Percentiles rank a stretch among this genome's conserved stretches.
Conservation (phyloP, 306 rosid species). For the Rosa chinensis region DNA sequence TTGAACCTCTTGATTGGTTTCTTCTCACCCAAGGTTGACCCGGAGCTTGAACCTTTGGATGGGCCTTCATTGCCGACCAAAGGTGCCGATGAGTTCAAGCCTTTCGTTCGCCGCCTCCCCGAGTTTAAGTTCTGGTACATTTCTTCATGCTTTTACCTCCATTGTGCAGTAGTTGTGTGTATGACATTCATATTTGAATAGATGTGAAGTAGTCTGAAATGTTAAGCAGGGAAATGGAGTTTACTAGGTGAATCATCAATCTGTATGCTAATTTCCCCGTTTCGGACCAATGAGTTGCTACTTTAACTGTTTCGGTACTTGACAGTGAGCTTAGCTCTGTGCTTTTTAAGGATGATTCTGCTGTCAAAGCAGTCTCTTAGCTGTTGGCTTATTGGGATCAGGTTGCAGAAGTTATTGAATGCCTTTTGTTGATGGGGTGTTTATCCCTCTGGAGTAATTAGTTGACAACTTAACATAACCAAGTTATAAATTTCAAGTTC, state of each 20-base stretch:
- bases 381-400: neutral
- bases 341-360: neutral
- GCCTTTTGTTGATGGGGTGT: neutral
- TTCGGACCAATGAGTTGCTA: neutral
- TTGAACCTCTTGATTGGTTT: slow-evolving; percentile 70
- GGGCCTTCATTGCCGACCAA: slow-evolving; percentile 24
- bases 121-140: slow-evolving; percentile 42
- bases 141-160: neutral
- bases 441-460: neutral
- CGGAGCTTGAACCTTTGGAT: slow-evolving; percentile 49
- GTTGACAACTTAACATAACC: neutral
- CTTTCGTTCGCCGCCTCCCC: slow-evolving; percentile 46
- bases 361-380: neutral
- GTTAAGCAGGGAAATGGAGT: neutral
- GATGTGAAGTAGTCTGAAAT: no score
- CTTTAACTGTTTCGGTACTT: neutral
- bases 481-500: neutral
- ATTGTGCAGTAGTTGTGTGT: neutral
- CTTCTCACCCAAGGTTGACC: slow-evolving; percentile 67
- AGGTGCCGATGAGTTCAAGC: slow-evolving; percentile 45
- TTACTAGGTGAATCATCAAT: neutral
- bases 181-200: neutral
- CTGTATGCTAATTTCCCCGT: neutral
- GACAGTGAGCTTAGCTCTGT: neutral
- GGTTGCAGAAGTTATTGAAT: neutral